Evolutionary conservation across 2,329 filamentous ascomycete species (phyloP), one percentile per base, ranked within the genome.

Genomic region (Aspergillus carbonarius): DNA sequence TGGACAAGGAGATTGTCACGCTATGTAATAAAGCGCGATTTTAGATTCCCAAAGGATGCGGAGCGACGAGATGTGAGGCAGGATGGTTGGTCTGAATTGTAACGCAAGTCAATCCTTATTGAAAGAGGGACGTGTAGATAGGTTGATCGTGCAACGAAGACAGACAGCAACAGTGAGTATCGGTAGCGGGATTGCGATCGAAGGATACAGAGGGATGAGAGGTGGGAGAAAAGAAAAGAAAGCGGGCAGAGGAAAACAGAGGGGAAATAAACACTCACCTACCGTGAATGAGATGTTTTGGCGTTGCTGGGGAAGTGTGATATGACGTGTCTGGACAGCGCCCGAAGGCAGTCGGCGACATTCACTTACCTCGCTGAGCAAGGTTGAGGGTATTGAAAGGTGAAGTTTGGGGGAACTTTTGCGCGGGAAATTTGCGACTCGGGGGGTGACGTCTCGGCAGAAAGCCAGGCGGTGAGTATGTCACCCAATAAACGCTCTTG

Each of bases 381-480:
- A 44, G 35, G 40, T 34, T 59, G 55, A 56, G 30, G 37, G 54
- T 51, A 42, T 49, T 17, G 25, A 32, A 34, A 27, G 49, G 18
- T 55, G 47, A 57, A 39, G 48, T 53, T 50, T 55, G 56, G 42
- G 46, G 20, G 27, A 25, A 50, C 46, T 37, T 40, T 50, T 18
- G 34, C 48, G 46, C 50, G 47, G 48, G 59, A 64, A 63, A 58
- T 58, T 63, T 51, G 53, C 63, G 58, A 59, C 27, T 61, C 47
- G 60, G 54, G 54, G 54, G 54, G 48, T 57, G 57, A 61, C 47
- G 60, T 44, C 42, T 52, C 47, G 63, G 62, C 62, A 64, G 57
- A 67, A 65, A 44, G 15, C 4, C 15, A 51, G 47, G 65, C 64
- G 64, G 64, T 65, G 52, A 51, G 37, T 1, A 1, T n/a, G 9